These are phyloP conservation scores for Diplosphaera chodatii DNA, from an alignment of 139 green algal genomes.

Conservation along the genomic window DNA sequence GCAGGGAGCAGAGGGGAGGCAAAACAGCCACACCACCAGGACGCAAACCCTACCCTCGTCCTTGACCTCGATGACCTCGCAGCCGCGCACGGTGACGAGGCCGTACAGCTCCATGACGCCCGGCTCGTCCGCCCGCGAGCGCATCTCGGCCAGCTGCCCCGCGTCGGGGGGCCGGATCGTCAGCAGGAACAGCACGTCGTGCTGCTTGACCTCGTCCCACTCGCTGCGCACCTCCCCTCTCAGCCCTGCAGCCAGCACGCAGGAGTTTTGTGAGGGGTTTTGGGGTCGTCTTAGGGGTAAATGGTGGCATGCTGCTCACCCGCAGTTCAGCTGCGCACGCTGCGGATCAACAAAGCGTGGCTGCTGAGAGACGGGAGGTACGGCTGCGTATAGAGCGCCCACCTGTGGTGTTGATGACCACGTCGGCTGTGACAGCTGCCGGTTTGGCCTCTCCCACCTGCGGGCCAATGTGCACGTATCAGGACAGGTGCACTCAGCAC, in stretches of 20 bases:
- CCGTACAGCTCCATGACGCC: constrained; percentile 45
- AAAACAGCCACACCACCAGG: too few relatives aligned
- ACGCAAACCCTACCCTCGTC: constrained; percentile 39
- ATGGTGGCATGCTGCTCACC: too few relatives aligned
- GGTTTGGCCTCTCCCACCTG: constrained; percentile 82
- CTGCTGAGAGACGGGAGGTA: too few relatives aligned
- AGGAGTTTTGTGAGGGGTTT: not conserved
- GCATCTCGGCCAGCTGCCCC: constrained; percentile 11
- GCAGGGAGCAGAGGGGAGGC: too few relatives aligned
- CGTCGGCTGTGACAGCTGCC: constrained; percentile 65
- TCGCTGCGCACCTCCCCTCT: constrained; percentile 57
- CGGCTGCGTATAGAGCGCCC: too few relatives aligned
- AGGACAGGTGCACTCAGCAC: too few relatives aligned
- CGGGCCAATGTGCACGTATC: too few relatives aligned
- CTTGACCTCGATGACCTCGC: constrained; percentile 73
- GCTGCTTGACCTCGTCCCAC: constrained; percentile 84
- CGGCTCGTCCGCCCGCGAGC: constrained; percentile 1
- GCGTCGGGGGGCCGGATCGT: constrained; percentile 30
- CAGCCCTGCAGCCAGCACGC: constrained; percentile 1
- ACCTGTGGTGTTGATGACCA: constrained; percentile 59
- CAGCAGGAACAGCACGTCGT: constrained; percentile 93
- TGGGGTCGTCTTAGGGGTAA: too few relatives aligned
- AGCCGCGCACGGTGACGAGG: constrained; percentile 73
- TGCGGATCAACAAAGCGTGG: too few relatives aligned
- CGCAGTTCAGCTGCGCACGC: too few relatives aligned